phyloP scores from a whole-genome alignment of 495 filamentous ascomycete genomes.

The Tuber microsphaerosporum region DNA sequence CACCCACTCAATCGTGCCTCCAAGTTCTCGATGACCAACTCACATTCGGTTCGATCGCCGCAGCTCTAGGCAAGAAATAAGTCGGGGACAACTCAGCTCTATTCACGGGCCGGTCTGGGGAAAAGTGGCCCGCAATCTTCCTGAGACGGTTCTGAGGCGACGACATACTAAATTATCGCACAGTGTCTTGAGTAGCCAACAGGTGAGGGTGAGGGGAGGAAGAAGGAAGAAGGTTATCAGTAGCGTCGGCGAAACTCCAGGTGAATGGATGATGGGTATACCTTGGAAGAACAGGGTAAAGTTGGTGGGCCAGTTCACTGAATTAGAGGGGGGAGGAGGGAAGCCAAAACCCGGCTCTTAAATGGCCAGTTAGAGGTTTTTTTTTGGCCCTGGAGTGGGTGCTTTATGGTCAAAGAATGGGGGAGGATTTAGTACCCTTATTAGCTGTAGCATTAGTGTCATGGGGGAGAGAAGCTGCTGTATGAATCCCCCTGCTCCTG shows the following conservation, averaged over 20 bases:
- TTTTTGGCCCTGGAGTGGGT: not conserved
- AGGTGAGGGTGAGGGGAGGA: not conserved
- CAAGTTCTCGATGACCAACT: conserved; percentile 22
- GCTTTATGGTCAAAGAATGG: not conserved
- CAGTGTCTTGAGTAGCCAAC: not conserved
- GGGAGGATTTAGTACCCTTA: not conserved
- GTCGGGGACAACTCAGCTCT: conserved; percentile 77
- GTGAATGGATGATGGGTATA: not conserved
- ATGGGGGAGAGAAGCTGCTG: not conserved
- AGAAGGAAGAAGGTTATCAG: not conserved
- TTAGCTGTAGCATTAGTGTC: not conserved
- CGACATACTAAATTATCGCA: conserved; percentile 47
- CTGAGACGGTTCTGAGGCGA: conserved; percentile 53
- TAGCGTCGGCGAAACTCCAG: not conserved
- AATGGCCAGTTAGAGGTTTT: not conserved
- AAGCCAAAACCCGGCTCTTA: not conserved
- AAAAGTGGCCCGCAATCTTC: conserved; percentile 32
- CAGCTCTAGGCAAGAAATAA: conserved; percentile 79
- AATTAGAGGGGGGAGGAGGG: not conserved
- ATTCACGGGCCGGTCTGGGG: conserved; percentile 9
- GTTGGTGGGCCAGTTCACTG: not conserved
- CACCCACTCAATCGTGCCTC: not conserved
- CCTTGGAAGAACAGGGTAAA: conserved; percentile 1
- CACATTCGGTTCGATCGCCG: conserved; percentile 80
- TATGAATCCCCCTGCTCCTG: not conserved